phyloP scores from a whole-genome alignment of 73 alveolate species.

The Tetrahymena elliotti region DNA sequence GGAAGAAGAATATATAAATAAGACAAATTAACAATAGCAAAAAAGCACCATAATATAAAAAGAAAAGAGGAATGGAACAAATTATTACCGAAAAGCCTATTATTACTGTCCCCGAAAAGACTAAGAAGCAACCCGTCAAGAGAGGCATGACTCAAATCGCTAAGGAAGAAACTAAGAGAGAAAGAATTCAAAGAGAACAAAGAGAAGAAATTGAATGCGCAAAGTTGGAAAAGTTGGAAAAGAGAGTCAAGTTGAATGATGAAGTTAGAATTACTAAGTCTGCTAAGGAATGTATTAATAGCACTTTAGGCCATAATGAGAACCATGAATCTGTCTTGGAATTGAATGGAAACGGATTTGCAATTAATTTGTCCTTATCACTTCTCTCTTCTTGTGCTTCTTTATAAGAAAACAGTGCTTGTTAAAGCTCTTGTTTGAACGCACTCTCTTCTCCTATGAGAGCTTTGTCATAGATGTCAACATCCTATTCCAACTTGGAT shows the following conservation, averaged over 20 bases:
- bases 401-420: neutral
- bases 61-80: neutral
- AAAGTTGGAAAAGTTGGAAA: neutral
- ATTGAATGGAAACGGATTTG: neutral
- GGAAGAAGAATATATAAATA: neutral
- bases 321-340: neutral
- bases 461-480: neutral
- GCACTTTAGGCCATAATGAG: neutral
- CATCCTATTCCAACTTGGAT: neutral
- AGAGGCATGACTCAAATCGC: conserved; percentile 1
- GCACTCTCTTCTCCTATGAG: neutral
- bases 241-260: neutral
- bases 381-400: neutral
- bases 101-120: neutral
- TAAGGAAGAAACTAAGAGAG: neutral
- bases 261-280: neutral
- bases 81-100: neutral
- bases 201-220: neutral
- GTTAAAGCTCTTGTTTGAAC: neutral
- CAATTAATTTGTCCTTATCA: neutral
- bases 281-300: neutral
- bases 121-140: neutral
- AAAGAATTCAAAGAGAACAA: neutral
- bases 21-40: neutral
- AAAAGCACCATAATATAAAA: neutral